Conservation (phyloP, 2,329 filamentous ascomycete genomes). For the Ilyonectria sp. region DNA sequence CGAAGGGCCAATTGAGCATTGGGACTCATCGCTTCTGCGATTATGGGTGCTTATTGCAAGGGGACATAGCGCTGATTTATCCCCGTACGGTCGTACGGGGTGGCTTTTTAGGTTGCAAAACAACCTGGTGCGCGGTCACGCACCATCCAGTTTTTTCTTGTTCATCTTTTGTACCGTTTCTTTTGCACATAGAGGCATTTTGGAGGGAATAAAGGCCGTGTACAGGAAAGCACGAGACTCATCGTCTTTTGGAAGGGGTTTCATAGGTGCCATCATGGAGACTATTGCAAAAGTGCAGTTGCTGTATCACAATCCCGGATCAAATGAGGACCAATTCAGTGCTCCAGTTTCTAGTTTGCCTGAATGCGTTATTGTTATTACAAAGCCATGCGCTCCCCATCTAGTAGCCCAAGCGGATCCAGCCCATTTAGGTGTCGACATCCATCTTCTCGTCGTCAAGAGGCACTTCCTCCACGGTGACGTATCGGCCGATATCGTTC, state of each 20-base stretch:
- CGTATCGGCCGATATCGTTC: constrained; percentile 94
- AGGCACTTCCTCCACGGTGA: constrained; percentile 89
- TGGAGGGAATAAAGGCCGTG: constrained; percentile 17
- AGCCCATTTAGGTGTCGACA: constrained; percentile 67
- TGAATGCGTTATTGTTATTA: constrained; percentile 44
- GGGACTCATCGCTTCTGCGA: constrained; percentile 26
- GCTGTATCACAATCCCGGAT: constrained; percentile 25
- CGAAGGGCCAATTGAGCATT: constrained; percentile 17
- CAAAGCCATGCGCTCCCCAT: constrained; percentile 40
- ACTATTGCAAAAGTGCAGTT: constrained; percentile 9
- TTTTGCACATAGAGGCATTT: constrained; percentile 31
- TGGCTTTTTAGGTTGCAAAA: constrained; percentile 28
- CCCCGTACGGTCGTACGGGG: constrained; percentile 14
- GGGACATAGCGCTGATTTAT: constrained; percentile 40
- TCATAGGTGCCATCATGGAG: constrained; percentile 16
- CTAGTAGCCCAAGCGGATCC: constrained; percentile 29
- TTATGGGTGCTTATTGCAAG: constrained; percentile 32
- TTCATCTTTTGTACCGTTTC: constrained; percentile 38
- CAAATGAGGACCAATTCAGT: constrained; percentile 32
- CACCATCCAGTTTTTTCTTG: constrained; percentile 23
- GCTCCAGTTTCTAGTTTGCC: constrained; percentile 39
- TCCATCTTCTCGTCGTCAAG: constrained; percentile 80
- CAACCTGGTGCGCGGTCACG: constrained; percentile 25
- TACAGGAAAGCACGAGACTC: constrained; percentile 18
- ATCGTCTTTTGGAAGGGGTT: constrained; percentile 1